Conservation (phyloP, 192 early-diverging fungal genomes). For the Linderina pennispora region DNA sequence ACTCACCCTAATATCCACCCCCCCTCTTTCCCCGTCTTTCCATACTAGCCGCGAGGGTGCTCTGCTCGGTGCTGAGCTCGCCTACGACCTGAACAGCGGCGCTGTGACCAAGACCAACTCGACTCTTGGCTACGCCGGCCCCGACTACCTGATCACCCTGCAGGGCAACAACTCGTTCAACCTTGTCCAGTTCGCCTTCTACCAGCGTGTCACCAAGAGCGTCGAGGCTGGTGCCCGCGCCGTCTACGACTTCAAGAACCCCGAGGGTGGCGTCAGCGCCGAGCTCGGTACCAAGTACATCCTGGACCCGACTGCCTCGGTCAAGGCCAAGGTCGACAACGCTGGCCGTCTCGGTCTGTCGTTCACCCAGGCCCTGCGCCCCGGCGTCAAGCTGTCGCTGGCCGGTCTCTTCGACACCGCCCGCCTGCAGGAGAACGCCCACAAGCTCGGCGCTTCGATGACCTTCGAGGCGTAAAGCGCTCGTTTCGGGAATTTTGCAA, state of each 20-base stretch:
- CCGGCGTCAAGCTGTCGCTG: slow-evolving; percentile 89
- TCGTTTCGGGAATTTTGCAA: too few relatives aligned
- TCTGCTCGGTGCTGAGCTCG: slow-evolving; percentile 86
- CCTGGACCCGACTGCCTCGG: slow-evolving; percentile 80
- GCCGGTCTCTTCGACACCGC: slow-evolving; percentile 94
- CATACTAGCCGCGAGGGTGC: slow-evolving; percentile 74
- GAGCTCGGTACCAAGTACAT: slow-evolving; percentile 95
- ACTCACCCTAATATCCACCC: too few relatives aligned
- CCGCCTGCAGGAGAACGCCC: slow-evolving; percentile 86
- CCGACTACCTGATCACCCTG: slow-evolving; percentile 84
- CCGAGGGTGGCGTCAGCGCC: slow-evolving; percentile 65
- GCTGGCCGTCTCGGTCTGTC: slow-evolving; percentile 84
- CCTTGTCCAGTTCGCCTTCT: slow-evolving; percentile 90
- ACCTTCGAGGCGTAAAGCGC: slow-evolving; percentile 89
- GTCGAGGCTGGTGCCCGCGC: slow-evolving; percentile 96
- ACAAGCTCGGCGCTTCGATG: slow-evolving; percentile 90
- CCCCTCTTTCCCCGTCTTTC: too few relatives aligned
- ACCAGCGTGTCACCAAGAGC: slow-evolving; percentile 86
- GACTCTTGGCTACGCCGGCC: slow-evolving; percentile 78
- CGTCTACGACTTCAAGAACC: slow-evolving; percentile 77
- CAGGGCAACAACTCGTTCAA: slow-evolving; percentile 88
- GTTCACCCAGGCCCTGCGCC: slow-evolving; percentile 89
- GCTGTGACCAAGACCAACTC: slow-evolving; percentile 85
- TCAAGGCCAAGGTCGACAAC: slow-evolving; percentile 86
- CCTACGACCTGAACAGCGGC: slow-evolving; percentile 88